Conservation (phyloP, 106 monocot species). For the Dendrobium chrysotoxum region DNA sequence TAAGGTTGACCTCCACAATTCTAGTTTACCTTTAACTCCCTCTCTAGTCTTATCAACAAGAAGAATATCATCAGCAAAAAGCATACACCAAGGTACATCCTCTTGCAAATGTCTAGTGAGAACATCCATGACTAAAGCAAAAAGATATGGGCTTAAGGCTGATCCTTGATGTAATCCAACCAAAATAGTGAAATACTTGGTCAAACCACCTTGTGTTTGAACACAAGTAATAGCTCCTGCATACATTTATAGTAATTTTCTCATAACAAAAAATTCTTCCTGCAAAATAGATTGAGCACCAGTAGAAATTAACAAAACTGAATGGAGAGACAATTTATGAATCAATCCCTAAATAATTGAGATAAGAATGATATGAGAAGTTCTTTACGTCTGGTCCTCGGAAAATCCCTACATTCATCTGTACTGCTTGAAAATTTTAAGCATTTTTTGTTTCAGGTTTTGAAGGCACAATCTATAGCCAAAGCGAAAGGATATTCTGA, state of each 20-base stretch:
- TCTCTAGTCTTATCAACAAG: too few relatives aligned
- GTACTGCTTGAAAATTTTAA: background rate
- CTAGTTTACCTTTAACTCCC: too few relatives aligned
- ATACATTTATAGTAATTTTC: background rate
- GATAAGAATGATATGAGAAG: background rate
- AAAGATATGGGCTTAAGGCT: too few relatives aligned
- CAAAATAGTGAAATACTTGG: too few relatives aligned
- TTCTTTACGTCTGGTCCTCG: background rate
- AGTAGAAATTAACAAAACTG: background rate
- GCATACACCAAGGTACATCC: too few relatives aligned
- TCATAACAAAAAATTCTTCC: background rate
- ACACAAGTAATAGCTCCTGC: too few relatives aligned
- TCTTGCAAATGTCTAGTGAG: too few relatives aligned
- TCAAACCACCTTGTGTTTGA: too few relatives aligned
- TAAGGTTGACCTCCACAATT: too few relatives aligned
- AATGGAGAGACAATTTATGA: background rate
- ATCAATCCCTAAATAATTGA: background rate
- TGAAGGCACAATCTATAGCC: constrained; percentile 63
- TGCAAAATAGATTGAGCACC: background rate
- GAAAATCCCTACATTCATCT: background rate
- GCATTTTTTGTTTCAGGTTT: background rate
- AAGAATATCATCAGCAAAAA: too few relatives aligned
- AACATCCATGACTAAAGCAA: too few relatives aligned
- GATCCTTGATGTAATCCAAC: too few relatives aligned
- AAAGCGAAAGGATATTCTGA: constrained; percentile 71